Base-by-base conservation (phyloP, 208 protist species). In the Leishmania aethiopica region DNA sequence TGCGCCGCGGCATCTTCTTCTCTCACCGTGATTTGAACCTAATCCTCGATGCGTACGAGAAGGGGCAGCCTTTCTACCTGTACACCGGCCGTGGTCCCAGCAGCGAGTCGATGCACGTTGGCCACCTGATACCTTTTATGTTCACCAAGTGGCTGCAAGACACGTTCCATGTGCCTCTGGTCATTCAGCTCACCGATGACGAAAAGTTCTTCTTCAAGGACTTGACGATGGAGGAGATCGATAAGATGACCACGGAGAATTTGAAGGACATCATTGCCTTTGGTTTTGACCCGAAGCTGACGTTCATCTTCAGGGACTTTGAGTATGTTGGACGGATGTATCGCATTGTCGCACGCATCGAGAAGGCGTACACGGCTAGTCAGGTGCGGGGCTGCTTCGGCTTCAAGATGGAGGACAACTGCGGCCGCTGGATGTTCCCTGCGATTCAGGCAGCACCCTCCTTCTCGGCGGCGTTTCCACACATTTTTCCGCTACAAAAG, bases 161-260 rank as follows among this genome's bases (percentile, higher is more conserved):
- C n/a, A 98, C 95, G 10, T 99, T 99, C 85, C 87, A 99, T 76
- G 98, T 99, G 35, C 98, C 99, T 28, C 91, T 99, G 3, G 99
- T 99, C 3, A 99, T 99, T 81, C 99, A 99, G 89, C 93, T 99
- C 81, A 99, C 99, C n/a, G 99, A 99, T 84, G 99, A 99, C 88
- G 99, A 99, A 85, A 99, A 99, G 91, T 99, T 99, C 85, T 98
- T 99, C 81, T 99, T 99, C 88, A 99, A 99, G 83, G 96, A 99
- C 86, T 77, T 99, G 35, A 93, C 93, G 11, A 85, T 99, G 17
- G 98, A 99, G 49, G 94, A 99, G 81, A 86, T 97, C 19, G 91
- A 99, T 74, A 72, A 91, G 22, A 98, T 99, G 87, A 96, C 96
- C 11, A 82, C 87, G 47, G 98, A 99, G 82, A 99, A 99, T 89